These are phyloP conservation scores for Symbiodinium natans DNA, from an alignment of 73 alveolate species.

Conservation along the genomic window DNA sequence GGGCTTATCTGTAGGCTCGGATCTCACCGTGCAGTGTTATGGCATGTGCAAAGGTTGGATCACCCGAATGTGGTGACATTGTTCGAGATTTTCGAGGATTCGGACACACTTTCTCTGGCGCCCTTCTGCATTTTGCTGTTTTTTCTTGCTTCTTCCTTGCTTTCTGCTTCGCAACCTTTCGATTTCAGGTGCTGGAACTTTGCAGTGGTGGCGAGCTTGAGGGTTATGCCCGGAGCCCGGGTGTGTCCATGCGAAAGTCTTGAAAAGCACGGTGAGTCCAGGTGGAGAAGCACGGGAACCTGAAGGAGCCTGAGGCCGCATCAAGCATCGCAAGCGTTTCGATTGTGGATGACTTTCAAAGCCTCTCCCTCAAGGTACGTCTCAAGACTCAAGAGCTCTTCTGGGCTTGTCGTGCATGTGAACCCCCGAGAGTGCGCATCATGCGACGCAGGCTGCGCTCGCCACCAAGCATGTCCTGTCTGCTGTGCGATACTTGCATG, in stretches of 20 bases:
- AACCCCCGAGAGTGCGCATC: too few relatives aligned
- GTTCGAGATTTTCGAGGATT: conserved; percentile 74
- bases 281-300: conserved; percentile 83
- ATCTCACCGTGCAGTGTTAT: too few relatives aligned
- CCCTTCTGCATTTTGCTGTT: background rate
- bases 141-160: background rate
- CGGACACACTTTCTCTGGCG: conserved; percentile 77
- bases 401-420: too few relatives aligned
- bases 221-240: conserved; percentile 53
- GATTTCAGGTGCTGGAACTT: conserved; percentile 45
- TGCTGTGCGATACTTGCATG: conserved; percentile 57
- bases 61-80: conserved; percentile 87
- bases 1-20: too few relatives aligned
- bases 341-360: too few relatives aligned
- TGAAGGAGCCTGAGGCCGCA: conserved; percentile 80
- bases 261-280: background rate
- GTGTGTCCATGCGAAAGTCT: background rate
- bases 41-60: too few relatives aligned
- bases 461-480: conserved; percentile 83
- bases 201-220: conserved; percentile 84
- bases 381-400: too few relatives aligned
- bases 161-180: background rate
- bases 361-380: too few relatives aligned
- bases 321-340: too few relatives aligned
- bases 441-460: conserved; percentile 47